Evolutionary conservation across 177 flowering plant genomes (phyloP), one percentile per base, ranked within the genome.

Genomic region (Vitis hybrid): DNA sequence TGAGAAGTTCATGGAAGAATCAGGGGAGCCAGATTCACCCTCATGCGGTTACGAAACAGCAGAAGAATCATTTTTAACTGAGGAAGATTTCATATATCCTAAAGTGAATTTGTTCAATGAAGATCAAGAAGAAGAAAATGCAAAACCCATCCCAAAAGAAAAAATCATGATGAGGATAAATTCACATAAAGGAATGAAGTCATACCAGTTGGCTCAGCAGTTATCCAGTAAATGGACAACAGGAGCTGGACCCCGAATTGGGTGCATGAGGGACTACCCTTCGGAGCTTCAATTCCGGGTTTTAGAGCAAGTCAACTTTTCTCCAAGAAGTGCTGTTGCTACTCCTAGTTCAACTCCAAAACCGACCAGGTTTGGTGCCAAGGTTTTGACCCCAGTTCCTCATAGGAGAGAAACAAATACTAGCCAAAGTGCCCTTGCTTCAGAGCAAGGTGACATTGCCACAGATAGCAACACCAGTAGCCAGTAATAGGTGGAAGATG

Each of bases 211-310:
- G 76, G 98, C 90, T 29, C 74, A 85, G 74, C 92, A 87, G 55
- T 70, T 94, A 39, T 81, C 89, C 5, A 79, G 84, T 73, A 89
- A 70, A 77, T 94, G 99, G 99, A 83, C 93, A 15, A 92, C 99
- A 1, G 99, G 98, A 22, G 98, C 91, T 1, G 99, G 99, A 10
- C 98, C 98, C 2, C 79, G 98, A 48, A 95, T 93, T 60, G 93
- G 98, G 1, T 93, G 98, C 70, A 80, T 93, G 79, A 83, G 97
- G 75, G 99, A 91, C 74, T 93, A 93, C 74, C 98, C 99, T 10
- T 71, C 89, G 0, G 87, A 82, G 78, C 92, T 93, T 58, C 96
- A 89, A 62, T 73, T 70, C 62, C 75, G 77, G 62, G 89, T 86
- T 48, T 61, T 95, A 22, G 98, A 95, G 81, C 83, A 90, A 72